These are phyloP conservation scores for Fusarium ramigenum DNA, from an alignment of 2,329 filamentous ascomycete genomes.

Conservation along the genomic window DNA sequence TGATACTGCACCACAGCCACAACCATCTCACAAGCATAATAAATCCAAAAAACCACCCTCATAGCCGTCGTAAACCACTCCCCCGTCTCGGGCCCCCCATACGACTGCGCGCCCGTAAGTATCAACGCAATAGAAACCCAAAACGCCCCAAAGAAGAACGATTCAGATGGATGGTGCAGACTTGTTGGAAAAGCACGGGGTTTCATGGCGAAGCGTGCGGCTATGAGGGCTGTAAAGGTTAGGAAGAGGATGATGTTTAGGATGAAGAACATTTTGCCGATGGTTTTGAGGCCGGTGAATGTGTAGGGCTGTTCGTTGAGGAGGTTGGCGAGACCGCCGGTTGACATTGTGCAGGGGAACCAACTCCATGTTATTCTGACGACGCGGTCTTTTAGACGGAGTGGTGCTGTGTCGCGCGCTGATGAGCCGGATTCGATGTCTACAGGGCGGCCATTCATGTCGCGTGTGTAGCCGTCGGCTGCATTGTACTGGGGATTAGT, in stretches of 20 bases:
- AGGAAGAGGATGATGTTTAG: constrained; percentile 15
- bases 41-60: constrained; percentile 14
- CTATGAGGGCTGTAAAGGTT: background rate
- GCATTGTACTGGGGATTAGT: background rate
- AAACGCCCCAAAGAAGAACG: constrained; percentile 10
- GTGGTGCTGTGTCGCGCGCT: background rate
- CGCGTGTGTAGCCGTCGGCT: background rate
- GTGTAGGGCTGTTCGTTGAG: constrained; percentile 13
- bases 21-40: constrained; percentile 23
- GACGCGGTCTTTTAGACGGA: constrained; percentile 11
- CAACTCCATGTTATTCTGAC: constrained; percentile 11
- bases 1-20: constrained; percentile 13
- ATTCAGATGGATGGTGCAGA: constrained; percentile 16
- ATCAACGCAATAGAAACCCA: constrained; percentile 17
- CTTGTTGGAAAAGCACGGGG: constrained; percentile 10
- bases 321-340: constrained; percentile 16
- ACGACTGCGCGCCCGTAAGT: constrained; percentile 15
- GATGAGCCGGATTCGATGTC: background rate
- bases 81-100: constrained; percentile 4
- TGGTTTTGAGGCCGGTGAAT: background rate
- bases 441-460: background rate
- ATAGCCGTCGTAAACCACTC: constrained; percentile 1
- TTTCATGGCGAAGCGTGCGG: constrained; percentile 1
- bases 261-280: constrained; percentile 18
- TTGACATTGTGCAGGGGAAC: constrained; percentile 24